Base-by-base conservation (phyloP, 768 basidiomycete genomes). In the Lentinula edodes region DNA sequence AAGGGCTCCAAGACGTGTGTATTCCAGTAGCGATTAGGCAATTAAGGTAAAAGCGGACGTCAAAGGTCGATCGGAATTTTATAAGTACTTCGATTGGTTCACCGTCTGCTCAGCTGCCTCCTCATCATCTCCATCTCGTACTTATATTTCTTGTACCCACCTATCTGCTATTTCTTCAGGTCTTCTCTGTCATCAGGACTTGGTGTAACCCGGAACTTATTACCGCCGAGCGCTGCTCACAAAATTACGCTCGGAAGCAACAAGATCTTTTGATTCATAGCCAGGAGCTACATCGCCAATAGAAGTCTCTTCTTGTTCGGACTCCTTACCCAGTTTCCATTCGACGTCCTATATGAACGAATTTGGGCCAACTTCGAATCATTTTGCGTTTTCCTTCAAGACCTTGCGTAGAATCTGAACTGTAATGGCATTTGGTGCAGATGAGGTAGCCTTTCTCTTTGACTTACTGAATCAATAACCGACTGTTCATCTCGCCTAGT, bases 381-480 rank as follows among this genome's bases (percentile, higher is more conserved):
- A 20, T 48, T 9, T 48, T 12, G 20, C 20, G 20, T 48, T 48
- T 23, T 7, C 32, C 51, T 52, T 28, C 28, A 28, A 28, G 28
- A 28, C 32, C 10, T 50, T 52, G 51, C 51, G 32, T 52, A 16
- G 28, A 23, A 12, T 51, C 28, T 2, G 28, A 28, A 32, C 35
- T 8, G 16, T 52, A 34, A 62, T 56, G 61, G 43, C 62, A 5
- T 63, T 63, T 48, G 61, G 61, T 12, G 32, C 60, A 62, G 61
- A 63, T 34, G 62, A 63, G 54, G 54, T 56, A 20, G 28, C 28
- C 28, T 28, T 28, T 3, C 3, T 3, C 28, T 28, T 28, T 28
- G 28, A 28, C 28, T 28, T 28, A 28, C 3, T 28, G 28, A 28
- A 28, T 28, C 28, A 28, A 28, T 28, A 28, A 28, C 28, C 28